Conservation (phyloP, 345 rosid genomes). For the Salix arbutifolia region DNA sequence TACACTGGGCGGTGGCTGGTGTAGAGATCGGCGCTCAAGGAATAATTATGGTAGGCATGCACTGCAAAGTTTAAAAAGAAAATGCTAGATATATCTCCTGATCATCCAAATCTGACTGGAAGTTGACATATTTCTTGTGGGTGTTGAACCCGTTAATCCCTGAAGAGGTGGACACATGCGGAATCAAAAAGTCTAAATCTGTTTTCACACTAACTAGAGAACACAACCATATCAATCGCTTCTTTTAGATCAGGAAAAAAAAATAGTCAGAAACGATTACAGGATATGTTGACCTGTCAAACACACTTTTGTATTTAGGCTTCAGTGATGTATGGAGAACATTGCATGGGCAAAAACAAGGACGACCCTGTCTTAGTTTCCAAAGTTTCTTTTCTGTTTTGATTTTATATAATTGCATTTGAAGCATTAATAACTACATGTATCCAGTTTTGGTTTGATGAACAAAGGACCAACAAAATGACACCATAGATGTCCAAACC, state of each 20-base stretch:
- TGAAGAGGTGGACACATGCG: neutral
- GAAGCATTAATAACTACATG: conserved; percentile 17
- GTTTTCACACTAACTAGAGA: neutral
- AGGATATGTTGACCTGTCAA: neutral
- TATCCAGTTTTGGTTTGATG: conserved; percentile 22
- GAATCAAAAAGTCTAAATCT: neutral
- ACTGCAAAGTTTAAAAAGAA: neutral
- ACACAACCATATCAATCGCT: neutral
- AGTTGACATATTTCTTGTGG: neutral
- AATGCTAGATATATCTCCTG: neutral
- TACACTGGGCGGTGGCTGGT: too few species aligned
- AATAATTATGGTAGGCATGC: neutral
- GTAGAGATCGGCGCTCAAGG: too few species aligned
- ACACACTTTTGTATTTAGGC: neutral
- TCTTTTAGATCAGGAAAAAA: neutral
- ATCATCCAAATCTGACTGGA: conserved; percentile 9
- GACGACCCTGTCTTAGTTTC: conserved; percentile 9
- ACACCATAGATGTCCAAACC: conserved; percentile 24
- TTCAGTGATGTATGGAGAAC: conserved; percentile 16
- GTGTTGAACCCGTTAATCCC: neutral
- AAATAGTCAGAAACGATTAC: neutral
- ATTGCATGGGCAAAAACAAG: conserved; percentile 25
- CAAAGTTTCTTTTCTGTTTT: neutral
- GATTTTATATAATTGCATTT: conserved; percentile 19
- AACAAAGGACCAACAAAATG: conserved; percentile 14